These are phyloP conservation scores for Fennellomyces sp. DNA, from an alignment of 371 early-diverging fungal genomes.

Conservation along the genomic window DNA sequence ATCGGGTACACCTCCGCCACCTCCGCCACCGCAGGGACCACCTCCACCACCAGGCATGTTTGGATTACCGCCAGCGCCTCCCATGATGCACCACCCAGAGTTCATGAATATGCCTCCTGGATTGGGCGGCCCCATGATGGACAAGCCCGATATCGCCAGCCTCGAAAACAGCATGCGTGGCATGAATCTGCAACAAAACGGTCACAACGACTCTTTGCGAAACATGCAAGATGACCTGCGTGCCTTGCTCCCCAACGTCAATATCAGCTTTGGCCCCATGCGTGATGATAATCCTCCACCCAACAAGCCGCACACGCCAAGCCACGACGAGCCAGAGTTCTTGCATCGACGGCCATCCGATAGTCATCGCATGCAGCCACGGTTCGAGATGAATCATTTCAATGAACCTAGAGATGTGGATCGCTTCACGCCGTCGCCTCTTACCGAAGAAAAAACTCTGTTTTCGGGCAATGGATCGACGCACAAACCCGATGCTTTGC, in stretches of 20 bases:
- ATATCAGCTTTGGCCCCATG: constrained; percentile 63
- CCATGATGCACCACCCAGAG: constrained; percentile 29
- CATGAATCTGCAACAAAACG: constrained; percentile 9
- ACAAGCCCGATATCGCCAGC: constrained; percentile 4
- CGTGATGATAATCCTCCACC: constrained; percentile 22
- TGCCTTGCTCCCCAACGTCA: constrained; percentile 71
- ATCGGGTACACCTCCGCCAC: constrained; percentile 14
- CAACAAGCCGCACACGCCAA: constrained; percentile 12
- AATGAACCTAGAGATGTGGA: not conserved
- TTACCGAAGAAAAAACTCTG: not conserved
- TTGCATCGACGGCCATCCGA: constrained; percentile 1
- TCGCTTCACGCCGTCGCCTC: not conserved
- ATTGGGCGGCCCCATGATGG: constrained; percentile 5
- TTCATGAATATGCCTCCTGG: constrained; percentile 21
- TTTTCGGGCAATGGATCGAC: not conserved
- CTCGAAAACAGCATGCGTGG: constrained; percentile 5
- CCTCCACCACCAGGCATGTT: constrained; percentile 27
- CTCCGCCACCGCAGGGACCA: constrained; percentile 17
- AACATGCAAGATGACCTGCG: constrained; percentile 63
- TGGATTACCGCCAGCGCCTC: constrained; percentile 23
- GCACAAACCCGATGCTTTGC: constrained; percentile 13
- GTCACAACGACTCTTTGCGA: constrained; percentile 6
- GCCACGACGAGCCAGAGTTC: constrained; percentile 1
- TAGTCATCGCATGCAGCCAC: not conserved
- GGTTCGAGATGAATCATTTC: not conserved